phyloP scores from a whole-genome alignment of 129 eudicot genomes.

The Deinandra increscens region DNA sequence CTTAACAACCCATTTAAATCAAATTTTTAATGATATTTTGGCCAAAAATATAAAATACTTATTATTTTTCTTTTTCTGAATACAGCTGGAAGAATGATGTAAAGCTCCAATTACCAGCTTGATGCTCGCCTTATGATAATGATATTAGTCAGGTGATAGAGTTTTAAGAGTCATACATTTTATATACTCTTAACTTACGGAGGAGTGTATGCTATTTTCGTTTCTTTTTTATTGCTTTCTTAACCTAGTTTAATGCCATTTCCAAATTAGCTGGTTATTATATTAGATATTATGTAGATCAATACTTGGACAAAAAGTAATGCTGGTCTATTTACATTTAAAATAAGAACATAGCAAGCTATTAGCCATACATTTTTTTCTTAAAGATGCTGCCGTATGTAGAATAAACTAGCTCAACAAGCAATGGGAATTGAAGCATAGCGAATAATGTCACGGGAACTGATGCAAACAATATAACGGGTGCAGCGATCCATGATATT shows the following conservation, averaged over 20 bases:
- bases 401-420: constrained; percentile 40
- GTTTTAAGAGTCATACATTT: constrained; percentile 29
- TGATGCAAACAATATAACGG: constrained; percentile 25
- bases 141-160: constrained; percentile 35
- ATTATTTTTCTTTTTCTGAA: constrained; percentile 5
- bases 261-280: neutral
- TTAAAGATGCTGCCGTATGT: constrained; percentile 40
- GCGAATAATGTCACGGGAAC: constrained; percentile 38
- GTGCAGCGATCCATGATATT: constrained; percentile 32
- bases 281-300: constrained; percentile 18
- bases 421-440: constrained; percentile 49
- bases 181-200: constrained; percentile 18
- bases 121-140: constrained; percentile 36
- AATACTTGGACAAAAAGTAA: constrained; percentile 17
- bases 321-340: neutral
- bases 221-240: constrained; percentile 17
- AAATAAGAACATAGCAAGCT: constrained; percentile 14
- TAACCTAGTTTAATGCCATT: constrained; percentile 12
- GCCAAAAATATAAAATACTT: constrained; percentile 6
- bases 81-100: constrained; percentile 96
- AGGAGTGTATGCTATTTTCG: constrained; percentile 25
- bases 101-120: constrained; percentile 93
- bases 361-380: constrained; percentile 9
- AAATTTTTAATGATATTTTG: neutral
- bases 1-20: neutral